Base-by-base conservation (phyloP, 306 rosid genomes). In the Pueraria montana region DNA sequence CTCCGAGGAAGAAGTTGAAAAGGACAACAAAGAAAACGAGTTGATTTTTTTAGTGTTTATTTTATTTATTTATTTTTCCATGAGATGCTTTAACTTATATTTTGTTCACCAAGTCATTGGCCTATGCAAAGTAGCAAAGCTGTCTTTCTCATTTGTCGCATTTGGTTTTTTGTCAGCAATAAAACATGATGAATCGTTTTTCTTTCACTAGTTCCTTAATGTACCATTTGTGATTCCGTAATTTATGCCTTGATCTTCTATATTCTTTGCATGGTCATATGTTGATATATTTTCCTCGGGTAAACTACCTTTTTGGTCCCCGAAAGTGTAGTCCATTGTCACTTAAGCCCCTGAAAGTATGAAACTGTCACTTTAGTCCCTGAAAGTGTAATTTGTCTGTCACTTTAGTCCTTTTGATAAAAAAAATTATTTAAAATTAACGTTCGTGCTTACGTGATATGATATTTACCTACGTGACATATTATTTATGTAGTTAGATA, bases 1-100 rank as follows among this genome's bases (percentile, higher is more conserved):
- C 89, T 18, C 27, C 20, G 8, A 79, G 79, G 83, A 86, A 89
- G 86, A 91, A 82, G 84, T 46, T 82, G 80, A 87, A 84, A 80
- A 86, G 82, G 80, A 56, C 83, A 79, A 79, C 75, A 86, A 78
- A 72, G 77, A 72, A 36, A 68, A 21, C 20, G 13, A 36, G 52
- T 23, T 84, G 59, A 74, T 67, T 20, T 14, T 58, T 50, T 45
- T 4, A 58, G 20, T 21, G 12, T 56, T 59, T 18, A 6, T 20
- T 65, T 56, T 58, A 11, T 58, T 34, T 34, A 4, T 23, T 23
- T n/a, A 11, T 32, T 30, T 20, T 40, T 21, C 24, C 36, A 23
- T 64, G 32, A 53, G 67, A 72, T 45, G 53, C 48, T 75, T 30
- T 12, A 27, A 50, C 40, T 64, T 56, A 26, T 34, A 55, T 63